A percentile compares a stretch with the other conserved stretches of the same genome.
Evolutionary conservation across 768 basidiomycete species (phyloP).

Genomic region (Termitomyces sp.): DNA sequence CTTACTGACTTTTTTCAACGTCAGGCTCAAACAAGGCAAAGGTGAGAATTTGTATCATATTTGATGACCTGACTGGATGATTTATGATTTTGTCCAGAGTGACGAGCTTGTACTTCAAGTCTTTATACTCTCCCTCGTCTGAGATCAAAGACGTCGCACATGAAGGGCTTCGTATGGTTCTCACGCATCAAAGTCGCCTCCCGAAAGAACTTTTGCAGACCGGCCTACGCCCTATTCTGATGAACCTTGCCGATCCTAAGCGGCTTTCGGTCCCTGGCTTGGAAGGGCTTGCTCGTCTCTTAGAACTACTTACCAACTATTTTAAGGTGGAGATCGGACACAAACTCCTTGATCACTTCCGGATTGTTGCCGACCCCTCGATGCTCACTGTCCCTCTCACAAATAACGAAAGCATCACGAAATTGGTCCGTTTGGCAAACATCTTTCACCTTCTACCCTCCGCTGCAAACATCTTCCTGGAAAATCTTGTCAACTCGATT

Average conservation of each 20-base stretch:
- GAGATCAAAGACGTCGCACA: slow-evolving; percentile 96
- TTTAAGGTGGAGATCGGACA: slow-evolving; percentile 99
- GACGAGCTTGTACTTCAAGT: slow-evolving; percentile 96
- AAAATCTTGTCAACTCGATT: slow-evolving; percentile 78
- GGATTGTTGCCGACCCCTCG: slow-evolving; percentile 84
- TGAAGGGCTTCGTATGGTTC: slow-evolving; percentile 84
- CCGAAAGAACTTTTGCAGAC: slow-evolving; percentile 95
- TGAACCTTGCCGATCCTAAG: slow-evolving; percentile 97
- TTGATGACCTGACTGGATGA: neutral
- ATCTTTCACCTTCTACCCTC: slow-evolving; percentile 96
- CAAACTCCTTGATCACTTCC: slow-evolving; percentile 95
- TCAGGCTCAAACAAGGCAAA: slow-evolving; percentile 79
- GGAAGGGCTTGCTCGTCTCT: slow-evolving; percentile 88
- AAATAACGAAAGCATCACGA: slow-evolving; percentile 88
- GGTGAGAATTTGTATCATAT: slow-evolving; percentile 37
- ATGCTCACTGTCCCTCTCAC: slow-evolving; percentile 76
- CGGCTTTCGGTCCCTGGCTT: slow-evolving; percentile 86
- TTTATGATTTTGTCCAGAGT: slow-evolving; percentile 67
- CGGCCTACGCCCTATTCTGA: slow-evolving; percentile 91
- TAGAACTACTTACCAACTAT: slow-evolving; percentile 95
- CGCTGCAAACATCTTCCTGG: slow-evolving; percentile 88
- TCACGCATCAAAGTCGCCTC: slow-evolving; percentile 84
- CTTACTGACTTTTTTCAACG: slow-evolving; percentile 89
- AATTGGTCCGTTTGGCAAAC: slow-evolving; percentile 92
- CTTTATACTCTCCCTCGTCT: slow-evolving; percentile 83